These are phyloP conservation scores for Achaetomium macrosporum DNA, from an alignment of 2,329 filamentous ascomycete genomes.

Conservation along the genomic window DNA sequence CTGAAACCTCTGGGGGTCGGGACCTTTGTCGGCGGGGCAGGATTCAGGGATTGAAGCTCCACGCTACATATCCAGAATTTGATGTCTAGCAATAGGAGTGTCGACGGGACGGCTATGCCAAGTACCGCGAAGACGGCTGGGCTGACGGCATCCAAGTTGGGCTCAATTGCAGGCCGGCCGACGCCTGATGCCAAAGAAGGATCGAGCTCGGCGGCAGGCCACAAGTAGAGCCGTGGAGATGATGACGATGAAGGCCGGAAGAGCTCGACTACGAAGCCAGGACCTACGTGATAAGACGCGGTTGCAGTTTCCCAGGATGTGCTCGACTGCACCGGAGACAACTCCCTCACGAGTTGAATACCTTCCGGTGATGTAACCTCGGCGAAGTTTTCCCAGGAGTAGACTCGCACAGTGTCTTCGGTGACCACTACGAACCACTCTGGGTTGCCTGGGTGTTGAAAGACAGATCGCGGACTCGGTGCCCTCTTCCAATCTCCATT, in stretches of 20 bases:
- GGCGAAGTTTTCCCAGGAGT: slow-evolving; percentile 14
- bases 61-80: slow-evolving; percentile 27
- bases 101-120: slow-evolving; percentile 7
- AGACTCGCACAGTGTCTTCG: slow-evolving; percentile 6
- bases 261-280: slow-evolving; percentile 12
- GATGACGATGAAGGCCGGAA: not conserved
- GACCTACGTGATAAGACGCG: slow-evolving; percentile 2
- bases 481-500: not conserved
- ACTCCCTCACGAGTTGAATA: not conserved
- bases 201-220: slow-evolving; percentile 10
- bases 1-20: not conserved
- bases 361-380: slow-evolving; percentile 11
- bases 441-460: slow-evolving; percentile 16
- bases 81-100: slow-evolving; percentile 24
- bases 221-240: slow-evolving; percentile 2
- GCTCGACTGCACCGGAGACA: not conserved
- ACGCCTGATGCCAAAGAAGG: not conserved
- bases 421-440: slow-evolving; percentile 11
- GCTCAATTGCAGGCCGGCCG: slow-evolving; percentile 4
- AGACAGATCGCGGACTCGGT: not conserved
- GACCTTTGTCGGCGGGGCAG: not conserved
- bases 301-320: not conserved
- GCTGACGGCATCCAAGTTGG: slow-evolving; percentile 12
- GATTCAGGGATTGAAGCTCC: slow-evolving; percentile 15
- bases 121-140: slow-evolving; percentile 16